Base-by-base conservation (phyloP, 2,329 filamentous ascomycete genomes). In the Sporothrix euskadiensis region DNA sequence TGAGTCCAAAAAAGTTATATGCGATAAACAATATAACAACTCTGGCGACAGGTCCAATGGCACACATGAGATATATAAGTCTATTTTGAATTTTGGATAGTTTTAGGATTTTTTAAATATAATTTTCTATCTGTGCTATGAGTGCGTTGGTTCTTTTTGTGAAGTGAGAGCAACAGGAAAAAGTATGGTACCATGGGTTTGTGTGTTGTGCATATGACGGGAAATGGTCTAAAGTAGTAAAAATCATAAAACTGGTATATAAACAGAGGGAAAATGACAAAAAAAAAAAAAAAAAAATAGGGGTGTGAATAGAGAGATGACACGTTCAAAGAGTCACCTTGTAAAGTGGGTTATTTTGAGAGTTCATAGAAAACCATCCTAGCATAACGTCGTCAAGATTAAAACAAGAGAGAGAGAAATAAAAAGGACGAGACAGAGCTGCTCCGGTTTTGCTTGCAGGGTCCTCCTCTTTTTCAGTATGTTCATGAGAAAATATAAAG, bases 181-280 rank as follows among this genome's bases (percentile, higher is more conserved):
- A 57, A 22, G 54, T 32, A 32, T 57, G 56, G 8, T 56, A 26
- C 26, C 26, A 26, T 26, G 26, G 35, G 8, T 35, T 35, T 26
- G n/a, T 56, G 59, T 63, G 59, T 8, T 66, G 61, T 66, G 61
- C 35, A 30, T 47, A 39, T 66, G 61, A 66, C 39, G 61, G 39
- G 35, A 19, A 22, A 41, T 66, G 39, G 61, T 66, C 61, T 63
- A 63, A 63, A 49, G 14, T 49, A 19, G 44, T 49, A 49, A 39
- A 59, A 63, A 63, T 63, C 57, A 63, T 66, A 66, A 66, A 66
- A 66, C 61, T 66, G 65, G 65, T 49, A 69, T 69, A 69, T 56
- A 39, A 41, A 56, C 26, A 56, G 39, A 54, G 30, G 19, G 19
- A 35, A 54, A 52, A 35, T 4, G 26, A 68, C 22, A 52, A 32